Base-by-base conservation (phyloP, 805 yeast genomes). In the Naumovozyma dairenensis region DNA sequence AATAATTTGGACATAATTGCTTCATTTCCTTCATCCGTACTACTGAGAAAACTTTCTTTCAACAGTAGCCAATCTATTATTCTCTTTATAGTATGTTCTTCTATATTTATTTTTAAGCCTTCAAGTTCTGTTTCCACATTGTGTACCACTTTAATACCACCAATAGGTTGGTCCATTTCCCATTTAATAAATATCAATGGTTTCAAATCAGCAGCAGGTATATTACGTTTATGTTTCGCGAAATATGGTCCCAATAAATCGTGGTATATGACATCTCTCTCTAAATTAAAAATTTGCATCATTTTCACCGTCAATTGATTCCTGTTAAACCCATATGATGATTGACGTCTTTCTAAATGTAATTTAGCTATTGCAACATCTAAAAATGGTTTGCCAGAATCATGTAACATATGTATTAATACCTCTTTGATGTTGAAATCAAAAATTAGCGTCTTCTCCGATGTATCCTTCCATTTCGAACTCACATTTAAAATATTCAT, bases 91-190 rank as follows among this genome's bases (percentile, higher is more conserved):
- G 87, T 73, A 1, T 60, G 63, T 42, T 80, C 81, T 40, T 87
- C 96, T 25, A 89, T 53, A 42, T 78, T 80, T 3, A 89, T 46
- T 39, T 72, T 74, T 40, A 87, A 47, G 1, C 95, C 95, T 33
- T 71, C 67, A 13, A 84, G 54, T 2, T 60, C 55, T 14, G 83
- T 63, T 24, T 72, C 72, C 16, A 84, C 77, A 32, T 69, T 62
- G 38, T 74, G 76, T 59, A 87, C 65, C 16, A 87, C 77, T n/a
- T 81, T 71, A 32, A 87, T 85, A 8, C 97, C 97, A 21, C 96
- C 97, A 36, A 89, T 80, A 0, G 94, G 85, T 35, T 72, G 74
- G 33, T 80, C 71, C 77, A 81, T 72, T n/a, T 74, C 70, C 97
- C 97, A 87, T 8, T 59, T 51, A 2, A 77, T 55, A 5, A 58